These are phyloP conservation scores for Microthlaspi erraticum DNA, from an alignment of 345 rosid genomes.

Conservation along the genomic window DNA sequence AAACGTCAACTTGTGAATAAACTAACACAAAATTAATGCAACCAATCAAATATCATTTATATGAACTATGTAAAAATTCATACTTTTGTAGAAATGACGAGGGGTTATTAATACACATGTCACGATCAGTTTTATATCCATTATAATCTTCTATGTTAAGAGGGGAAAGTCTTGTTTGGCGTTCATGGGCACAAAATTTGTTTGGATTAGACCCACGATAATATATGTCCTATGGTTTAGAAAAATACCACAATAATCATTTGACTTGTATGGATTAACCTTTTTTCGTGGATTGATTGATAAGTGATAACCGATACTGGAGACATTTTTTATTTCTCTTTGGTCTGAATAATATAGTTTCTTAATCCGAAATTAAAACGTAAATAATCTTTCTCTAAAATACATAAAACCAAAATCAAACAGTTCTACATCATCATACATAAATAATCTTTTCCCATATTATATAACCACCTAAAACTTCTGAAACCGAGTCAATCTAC, in stretches of 20 bases:
- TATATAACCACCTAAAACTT: not conserved
- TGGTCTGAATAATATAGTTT: not conserved
- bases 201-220: constrained; percentile 25
- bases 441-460: not conserved
- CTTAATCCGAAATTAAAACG: no score
- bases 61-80: not conserved
- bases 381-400: no score
- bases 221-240: constrained; percentile 7
- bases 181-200: constrained; percentile 3
- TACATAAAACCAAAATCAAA: constrained; percentile 1
- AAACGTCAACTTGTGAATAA: constrained; percentile 4
- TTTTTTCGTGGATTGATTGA: constrained; percentile 6
- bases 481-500: not conserved
- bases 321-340: not conserved
- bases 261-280: constrained; percentile 24
- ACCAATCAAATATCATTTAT: constrained; percentile 4
- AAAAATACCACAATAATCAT: constrained; percentile 7
- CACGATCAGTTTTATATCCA: no score
- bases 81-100: constrained; percentile 2
- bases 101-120: no score
- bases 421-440: not conserved
- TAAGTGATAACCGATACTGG: constrained; percentile 2
- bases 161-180: constrained; percentile 5
- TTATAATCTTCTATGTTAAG: not conserved
- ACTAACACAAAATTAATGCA: not conserved